phyloP scores from a whole-genome alignment of 1,139 yeast genomes.

The Taphrina deformans region DNA sequence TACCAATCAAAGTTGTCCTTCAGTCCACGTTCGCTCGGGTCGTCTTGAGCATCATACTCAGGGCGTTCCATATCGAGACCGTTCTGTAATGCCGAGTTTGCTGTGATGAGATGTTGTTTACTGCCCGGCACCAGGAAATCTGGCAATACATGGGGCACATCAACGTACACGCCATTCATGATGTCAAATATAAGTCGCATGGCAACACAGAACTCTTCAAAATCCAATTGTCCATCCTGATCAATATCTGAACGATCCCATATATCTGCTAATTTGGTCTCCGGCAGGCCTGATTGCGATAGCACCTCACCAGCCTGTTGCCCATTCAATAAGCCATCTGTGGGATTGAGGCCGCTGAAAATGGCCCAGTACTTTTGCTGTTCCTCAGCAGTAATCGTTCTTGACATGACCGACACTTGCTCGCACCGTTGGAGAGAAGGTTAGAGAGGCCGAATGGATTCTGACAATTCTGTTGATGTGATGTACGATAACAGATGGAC shows the following conservation, averaged over 20 bases:
- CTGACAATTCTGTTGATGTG: too few relatives aligned
- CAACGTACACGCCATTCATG: constrained; percentile 66
- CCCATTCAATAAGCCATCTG: constrained; percentile 73
- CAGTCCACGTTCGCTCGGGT: constrained; percentile 57
- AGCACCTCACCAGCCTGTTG: constrained; percentile 83
- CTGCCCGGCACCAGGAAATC: constrained; percentile 90
- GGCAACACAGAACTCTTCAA: constrained; percentile 95
- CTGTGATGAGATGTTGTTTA: constrained; percentile 78
- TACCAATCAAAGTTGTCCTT: constrained; percentile 90
- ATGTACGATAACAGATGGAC: too few relatives aligned
- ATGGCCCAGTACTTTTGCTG: constrained; percentile 46
- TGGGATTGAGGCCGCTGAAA: constrained; percentile 83
- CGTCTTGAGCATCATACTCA: constrained; percentile 47
- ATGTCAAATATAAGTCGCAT: constrained; percentile 91
- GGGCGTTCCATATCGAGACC: constrained; percentile 35
- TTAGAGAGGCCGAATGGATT: too few relatives aligned
- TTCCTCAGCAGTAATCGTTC: constrained; percentile 20
- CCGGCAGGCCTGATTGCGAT: constrained; percentile 80
- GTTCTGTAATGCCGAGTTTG: constrained; percentile 61
- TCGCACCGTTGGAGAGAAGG: too few relatives aligned
- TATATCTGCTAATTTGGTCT: constrained; percentile 70
- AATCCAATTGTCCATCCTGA: constrained; percentile 84
- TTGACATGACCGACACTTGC: neutral
- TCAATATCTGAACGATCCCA: constrained; percentile 96
- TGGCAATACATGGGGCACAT: constrained; percentile 73